phyloP scores from a whole-genome alignment of 2,329 filamentous ascomycete genomes.

The Fusarium tjaetaba region DNA sequence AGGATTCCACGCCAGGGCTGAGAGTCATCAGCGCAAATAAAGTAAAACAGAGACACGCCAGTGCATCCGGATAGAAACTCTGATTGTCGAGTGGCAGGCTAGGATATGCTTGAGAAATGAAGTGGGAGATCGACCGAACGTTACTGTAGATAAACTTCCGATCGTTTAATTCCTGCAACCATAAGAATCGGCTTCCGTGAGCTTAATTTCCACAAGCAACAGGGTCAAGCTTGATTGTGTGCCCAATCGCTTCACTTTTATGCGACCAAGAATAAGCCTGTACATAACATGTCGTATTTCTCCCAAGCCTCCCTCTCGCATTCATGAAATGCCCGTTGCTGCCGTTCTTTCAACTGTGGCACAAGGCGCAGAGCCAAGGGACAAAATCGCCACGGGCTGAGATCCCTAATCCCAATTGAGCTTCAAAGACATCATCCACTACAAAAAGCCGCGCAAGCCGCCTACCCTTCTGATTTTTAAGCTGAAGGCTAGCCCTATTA shows the following conservation, averaged over 20 bases:
- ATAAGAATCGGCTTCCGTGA: not conserved
- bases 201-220: not conserved
- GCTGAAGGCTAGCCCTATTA: not conserved
- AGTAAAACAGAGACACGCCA: not conserved
- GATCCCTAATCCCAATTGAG: slow-evolving; percentile 21
- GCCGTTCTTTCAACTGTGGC: not conserved
- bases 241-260: slow-evolving; percentile 2
- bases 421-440: slow-evolving; percentile 21
- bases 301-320: not conserved
- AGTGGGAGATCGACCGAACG: not conserved
- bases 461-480: not conserved
- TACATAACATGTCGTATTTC: not conserved
- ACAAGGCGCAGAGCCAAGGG: not conserved
- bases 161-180: not conserved
- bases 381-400: slow-evolving; percentile 1
- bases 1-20: not conserved
- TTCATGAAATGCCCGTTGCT: not conserved
- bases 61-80: not conserved
- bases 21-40: not conserved
- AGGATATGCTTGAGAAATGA: not conserved
- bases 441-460: slow-evolving; percentile 20
- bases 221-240: not conserved
- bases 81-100: not conserved
- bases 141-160: slow-evolving; percentile 7
- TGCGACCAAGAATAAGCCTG: not conserved